Evolutionary conservation across 2,329 filamentous ascomycete genomes (phyloP).

Genomic region (Colletotrichum truncatum): DNA sequence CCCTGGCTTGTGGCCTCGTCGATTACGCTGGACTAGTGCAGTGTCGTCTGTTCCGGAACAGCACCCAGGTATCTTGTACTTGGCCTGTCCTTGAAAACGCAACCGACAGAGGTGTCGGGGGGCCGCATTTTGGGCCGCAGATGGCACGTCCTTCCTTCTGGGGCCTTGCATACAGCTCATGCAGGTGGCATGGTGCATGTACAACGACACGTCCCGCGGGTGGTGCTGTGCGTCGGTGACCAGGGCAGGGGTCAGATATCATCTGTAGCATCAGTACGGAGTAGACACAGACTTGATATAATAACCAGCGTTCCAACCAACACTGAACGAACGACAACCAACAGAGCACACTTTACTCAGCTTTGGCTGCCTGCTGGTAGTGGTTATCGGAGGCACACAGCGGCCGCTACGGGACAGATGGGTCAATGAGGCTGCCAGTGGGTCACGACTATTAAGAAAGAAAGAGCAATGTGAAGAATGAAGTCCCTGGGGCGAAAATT

Average conservation of each 20-base stretch:
- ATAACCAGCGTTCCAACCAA: constrained; percentile 13
- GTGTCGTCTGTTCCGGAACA: constrained; percentile 16
- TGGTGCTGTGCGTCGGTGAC: constrained; percentile 25
- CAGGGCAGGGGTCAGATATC: constrained; percentile 20
- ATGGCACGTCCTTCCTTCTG: constrained; percentile 25
- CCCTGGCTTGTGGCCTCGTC: constrained; percentile 5
- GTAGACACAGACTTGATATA: constrained; percentile 17
- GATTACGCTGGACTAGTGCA: constrained; percentile 5
- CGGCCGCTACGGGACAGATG: neutral
- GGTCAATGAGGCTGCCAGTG: neutral
- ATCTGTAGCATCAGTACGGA: neutral
- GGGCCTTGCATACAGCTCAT: constrained; percentile 30
- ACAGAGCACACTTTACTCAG: neutral
- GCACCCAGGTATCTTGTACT: constrained; percentile 19
- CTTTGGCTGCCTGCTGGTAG: neutral
- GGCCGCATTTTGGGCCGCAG: constrained; percentile 28
- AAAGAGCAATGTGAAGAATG: neutral
- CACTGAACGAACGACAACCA: neutral
- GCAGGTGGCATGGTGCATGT: constrained; percentile 26
- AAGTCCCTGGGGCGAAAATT: neutral
- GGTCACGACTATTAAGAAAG: neutral
- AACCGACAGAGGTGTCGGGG: constrained; percentile 13
- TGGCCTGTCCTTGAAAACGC: constrained; percentile 11
- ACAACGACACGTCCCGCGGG: constrained; percentile 27
- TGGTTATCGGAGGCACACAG: neutral